Evolutionary conservation across 345 rosid genomes (phyloP).

Genomic region (Balakata baccata): DNA sequence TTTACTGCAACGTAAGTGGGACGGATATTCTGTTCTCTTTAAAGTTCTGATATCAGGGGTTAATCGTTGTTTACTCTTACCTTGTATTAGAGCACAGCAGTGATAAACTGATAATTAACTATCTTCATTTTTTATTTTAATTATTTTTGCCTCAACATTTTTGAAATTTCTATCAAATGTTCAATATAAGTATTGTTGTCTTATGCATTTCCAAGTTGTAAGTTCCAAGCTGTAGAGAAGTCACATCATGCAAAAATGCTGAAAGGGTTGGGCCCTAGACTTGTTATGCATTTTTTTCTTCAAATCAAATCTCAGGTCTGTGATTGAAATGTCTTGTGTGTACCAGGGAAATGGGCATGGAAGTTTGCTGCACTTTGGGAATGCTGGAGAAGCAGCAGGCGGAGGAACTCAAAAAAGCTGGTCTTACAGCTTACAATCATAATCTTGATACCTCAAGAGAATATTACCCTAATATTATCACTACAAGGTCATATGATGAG

Average conservation of each 20-base stretch:
- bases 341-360: conserved; percentile 93
- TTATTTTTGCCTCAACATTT: neutral
- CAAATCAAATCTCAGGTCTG: neutral
- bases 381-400: conserved; percentile 99
- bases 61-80: neutral
- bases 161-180: neutral
- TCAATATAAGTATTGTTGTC: neutral
- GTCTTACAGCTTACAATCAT: conserved; percentile 96
- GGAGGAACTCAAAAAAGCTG: conserved; percentile 86
- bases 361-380: conserved; percentile 97
- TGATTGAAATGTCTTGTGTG: conserved; percentile 14
- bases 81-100: too few relatives aligned
- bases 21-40: neutral
- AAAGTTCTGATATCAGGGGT: too few relatives aligned
- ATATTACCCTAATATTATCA: conserved; percentile 80
- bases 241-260: neutral
- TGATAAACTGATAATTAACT: neutral
- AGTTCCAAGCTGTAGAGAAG: neutral
- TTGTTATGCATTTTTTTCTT: neutral
- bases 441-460: conserved; percentile 97
- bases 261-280: neutral
- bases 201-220: neutral
- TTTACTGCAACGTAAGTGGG: neutral
- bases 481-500: conserved; percentile 85
- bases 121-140: neutral